Percentiles rank a stretch among this genome's conserved stretches.
phyloP scores from a whole-genome alignment of 306 rosid genomes.

The Canavalia ensiformis region DNA sequence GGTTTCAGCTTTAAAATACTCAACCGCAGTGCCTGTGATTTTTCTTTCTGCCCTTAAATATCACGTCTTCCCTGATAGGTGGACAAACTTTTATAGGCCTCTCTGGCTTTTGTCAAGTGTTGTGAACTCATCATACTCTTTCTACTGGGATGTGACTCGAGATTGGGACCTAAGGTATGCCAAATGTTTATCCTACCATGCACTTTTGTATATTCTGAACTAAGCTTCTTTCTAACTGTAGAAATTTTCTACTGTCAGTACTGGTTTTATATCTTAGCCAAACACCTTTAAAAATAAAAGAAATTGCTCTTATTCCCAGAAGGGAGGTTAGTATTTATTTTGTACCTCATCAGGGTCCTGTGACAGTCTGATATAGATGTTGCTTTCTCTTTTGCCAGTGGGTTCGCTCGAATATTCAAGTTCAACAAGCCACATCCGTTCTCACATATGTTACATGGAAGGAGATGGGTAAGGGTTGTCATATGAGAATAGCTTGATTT shows the following conservation, averaged over 20 bases:
- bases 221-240: slow-evolving; percentile 25
- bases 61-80: slow-evolving; percentile 81
- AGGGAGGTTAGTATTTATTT: slow-evolving; percentile 37
- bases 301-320: slow-evolving; percentile 32
- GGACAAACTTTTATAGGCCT: slow-evolving; percentile 94
- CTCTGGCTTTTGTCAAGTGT: slow-evolving; percentile 97
- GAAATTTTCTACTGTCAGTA: slow-evolving; percentile 32
- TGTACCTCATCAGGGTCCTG: slow-evolving; percentile 10
- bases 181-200: slow-evolving; percentile 38
- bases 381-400: slow-evolving; percentile 64
- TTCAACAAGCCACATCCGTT: slow-evolving; percentile 66
- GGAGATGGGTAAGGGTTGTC: slow-evolving; percentile 79
- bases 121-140: slow-evolving; percentile 88
- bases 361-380: slow-evolving; percentile 41
- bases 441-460: slow-evolving; percentile 74
- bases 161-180: slow-evolving; percentile 98
- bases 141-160: slow-evolving; percentile 98
- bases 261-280: slow-evolving; percentile 38
- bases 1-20: slow-evolving; percentile 93
- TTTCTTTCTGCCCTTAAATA: slow-evolving; percentile 95
- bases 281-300: slow-evolving; percentile 24
- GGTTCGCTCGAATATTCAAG: slow-evolving; percentile 91
- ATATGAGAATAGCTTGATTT: slow-evolving; percentile 21
- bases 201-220: slow-evolving; percentile 40
- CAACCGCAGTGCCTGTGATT: slow-evolving; percentile 95